These are phyloP conservation scores for Penicillium herquei DNA, from an alignment of 495 filamentous ascomycete species.

Conservation along the genomic window DNA sequence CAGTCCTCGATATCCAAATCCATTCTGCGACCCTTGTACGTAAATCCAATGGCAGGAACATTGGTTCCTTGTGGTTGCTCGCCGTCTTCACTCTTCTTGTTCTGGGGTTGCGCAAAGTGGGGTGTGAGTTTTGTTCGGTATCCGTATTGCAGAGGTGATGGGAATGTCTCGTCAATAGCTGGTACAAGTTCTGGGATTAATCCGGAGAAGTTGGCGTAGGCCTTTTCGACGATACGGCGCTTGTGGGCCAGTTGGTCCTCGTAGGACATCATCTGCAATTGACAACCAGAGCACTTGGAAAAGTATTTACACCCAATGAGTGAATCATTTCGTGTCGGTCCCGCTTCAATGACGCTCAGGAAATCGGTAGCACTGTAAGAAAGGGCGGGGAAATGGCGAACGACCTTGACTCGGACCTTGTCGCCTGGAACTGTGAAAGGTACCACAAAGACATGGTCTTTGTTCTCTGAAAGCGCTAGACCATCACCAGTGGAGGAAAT, in stretches of 20 bases:
- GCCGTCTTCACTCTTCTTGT: constrained; percentile 34
- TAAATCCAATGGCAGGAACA: constrained; percentile 87
- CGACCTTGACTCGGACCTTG: constrained; percentile 72
- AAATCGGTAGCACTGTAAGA: constrained; percentile 76
- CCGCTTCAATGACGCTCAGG: constrained; percentile 69
- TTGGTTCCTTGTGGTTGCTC: constrained; percentile 38
- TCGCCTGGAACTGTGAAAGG: constrained; percentile 90
- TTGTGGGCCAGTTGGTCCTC: constrained; percentile 81
- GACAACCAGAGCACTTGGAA: constrained; percentile 81
- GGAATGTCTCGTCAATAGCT: constrained; percentile 76
- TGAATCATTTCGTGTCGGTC: constrained; percentile 72
- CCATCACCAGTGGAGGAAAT: constrained; percentile 92
- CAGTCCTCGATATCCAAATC: constrained; percentile 96
- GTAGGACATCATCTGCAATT: constrained; percentile 97
- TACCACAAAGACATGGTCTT: constrained; percentile 78
- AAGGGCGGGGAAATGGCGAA: constrained; percentile 59
- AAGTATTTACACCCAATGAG: constrained; percentile 84
- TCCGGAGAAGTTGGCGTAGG: constrained; percentile 85
- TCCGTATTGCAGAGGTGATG: constrained; percentile 82
- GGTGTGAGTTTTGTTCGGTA: constrained; percentile 97
- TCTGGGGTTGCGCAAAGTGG: constrained; percentile 68
- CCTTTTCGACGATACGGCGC: constrained; percentile 81
- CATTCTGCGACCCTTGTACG: constrained; percentile 65
- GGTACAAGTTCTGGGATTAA: constrained; percentile 75
- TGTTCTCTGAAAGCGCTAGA: constrained; percentile 63